These are phyloP conservation scores for Colletotrichum gloeosporioides DNA, from an alignment of 2,329 filamentous ascomycete genomes.

Conservation along the genomic window DNA sequence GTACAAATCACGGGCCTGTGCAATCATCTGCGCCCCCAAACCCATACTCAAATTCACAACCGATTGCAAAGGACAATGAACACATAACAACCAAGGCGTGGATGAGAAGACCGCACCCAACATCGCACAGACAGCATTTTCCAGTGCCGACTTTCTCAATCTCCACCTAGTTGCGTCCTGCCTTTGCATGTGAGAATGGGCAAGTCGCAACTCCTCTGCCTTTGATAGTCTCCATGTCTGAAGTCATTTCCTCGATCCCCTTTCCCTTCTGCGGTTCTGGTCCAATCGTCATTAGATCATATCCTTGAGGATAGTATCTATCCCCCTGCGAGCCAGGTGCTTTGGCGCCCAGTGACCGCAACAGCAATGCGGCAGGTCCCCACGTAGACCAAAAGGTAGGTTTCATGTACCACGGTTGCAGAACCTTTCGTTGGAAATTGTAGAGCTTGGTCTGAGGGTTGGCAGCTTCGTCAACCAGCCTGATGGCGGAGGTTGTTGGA, in stretches of 20 bases:
- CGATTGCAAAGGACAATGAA: background rate
- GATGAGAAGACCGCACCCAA: background rate
- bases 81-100: background rate
- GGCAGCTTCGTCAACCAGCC: slow-evolving; percentile 37
- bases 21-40: background rate
- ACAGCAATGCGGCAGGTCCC: slow-evolving; percentile 49
- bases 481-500: slow-evolving; percentile 38
- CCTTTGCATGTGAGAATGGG: slow-evolving; percentile 5
- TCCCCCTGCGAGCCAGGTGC: slow-evolving; percentile 52
- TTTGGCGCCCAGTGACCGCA: slow-evolving; percentile 46
- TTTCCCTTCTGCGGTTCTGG: slow-evolving; percentile 26
- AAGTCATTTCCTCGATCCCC: slow-evolving; percentile 21
- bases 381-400: slow-evolving; percentile 52
- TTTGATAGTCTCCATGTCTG: background rate
- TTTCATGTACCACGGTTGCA: slow-evolving; percentile 59
- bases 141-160: background rate
- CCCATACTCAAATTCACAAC: background rate
- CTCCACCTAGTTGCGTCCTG: background rate
- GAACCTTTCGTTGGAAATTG: slow-evolving; percentile 45
- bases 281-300: slow-evolving; percentile 36
- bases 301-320: slow-evolving; percentile 54
- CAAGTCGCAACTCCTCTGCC: background rate
- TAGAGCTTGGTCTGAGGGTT: slow-evolving; percentile 47
- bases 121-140: background rate
- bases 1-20: background rate